Evolutionary conservation across 2,329 filamentous ascomycete genomes (phyloP).

Genomic region (Aspergillus spinulosporus): DNA sequence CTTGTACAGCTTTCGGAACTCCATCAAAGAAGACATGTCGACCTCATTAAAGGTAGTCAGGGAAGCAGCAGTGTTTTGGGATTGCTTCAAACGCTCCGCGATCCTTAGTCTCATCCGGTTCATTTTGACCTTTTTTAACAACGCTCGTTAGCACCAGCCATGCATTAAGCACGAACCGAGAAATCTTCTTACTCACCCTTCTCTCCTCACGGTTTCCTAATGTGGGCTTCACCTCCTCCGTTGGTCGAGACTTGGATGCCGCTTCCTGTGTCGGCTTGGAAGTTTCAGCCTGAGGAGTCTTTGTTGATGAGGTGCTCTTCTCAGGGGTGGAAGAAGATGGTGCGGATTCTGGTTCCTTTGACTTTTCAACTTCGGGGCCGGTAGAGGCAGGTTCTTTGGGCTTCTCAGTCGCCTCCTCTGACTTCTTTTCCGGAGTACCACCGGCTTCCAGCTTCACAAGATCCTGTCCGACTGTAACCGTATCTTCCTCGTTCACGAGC

Average conservation of each 20-base stretch:
- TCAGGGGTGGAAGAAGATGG: constrained; percentile 16
- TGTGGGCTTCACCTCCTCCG: constrained; percentile 32
- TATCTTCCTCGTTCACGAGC: constrained; percentile 88
- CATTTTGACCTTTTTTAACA: constrained; percentile 80
- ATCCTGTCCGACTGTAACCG: constrained; percentile 90
- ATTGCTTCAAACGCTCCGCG: constrained; percentile 96
- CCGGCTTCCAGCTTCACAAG: constrained; percentile 83
- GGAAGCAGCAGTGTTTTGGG: constrained; percentile 95
- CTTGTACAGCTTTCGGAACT: constrained; percentile 96
- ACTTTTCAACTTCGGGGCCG: constrained; percentile 39
- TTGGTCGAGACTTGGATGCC: constrained; percentile 23
- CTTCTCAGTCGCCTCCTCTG: constrained; percentile 58
- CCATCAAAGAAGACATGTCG: constrained; percentile 97
- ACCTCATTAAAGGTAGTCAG: constrained; percentile 99
- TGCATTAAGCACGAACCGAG: too few relatives aligned
- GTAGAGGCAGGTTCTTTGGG: constrained; percentile 61
- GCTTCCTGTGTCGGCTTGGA: constrained; percentile 24
- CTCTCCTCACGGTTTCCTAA: constrained; percentile 82
- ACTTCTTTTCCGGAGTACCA: constrained; percentile 58
- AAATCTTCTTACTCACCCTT: constrained; percentile 61
- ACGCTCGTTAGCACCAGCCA: constrained; percentile 10
- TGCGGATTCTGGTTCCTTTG: constrained; percentile 27
- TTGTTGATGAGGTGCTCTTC: constrained; percentile 38
- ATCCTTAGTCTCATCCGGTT: constrained; percentile 98
- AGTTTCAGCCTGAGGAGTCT: constrained; percentile 40